A percentile compares a stretch with the other conserved stretches of the same genome.
phyloP scores from a whole-genome alignment of 495 filamentous ascomycete species.

The Hamigera avellanea region DNA sequence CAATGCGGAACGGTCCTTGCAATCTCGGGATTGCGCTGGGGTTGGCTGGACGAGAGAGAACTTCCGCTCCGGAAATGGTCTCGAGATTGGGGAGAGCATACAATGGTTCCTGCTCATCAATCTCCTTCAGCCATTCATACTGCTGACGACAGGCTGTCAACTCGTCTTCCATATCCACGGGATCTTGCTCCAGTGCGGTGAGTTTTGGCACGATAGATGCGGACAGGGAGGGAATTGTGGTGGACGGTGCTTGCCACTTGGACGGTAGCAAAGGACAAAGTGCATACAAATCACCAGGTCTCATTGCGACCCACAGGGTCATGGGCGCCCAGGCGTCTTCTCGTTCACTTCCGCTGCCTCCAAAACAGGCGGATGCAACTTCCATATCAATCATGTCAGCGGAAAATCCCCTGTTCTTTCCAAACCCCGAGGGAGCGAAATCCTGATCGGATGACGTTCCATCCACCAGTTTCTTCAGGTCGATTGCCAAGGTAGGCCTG shows the following conservation, averaged over 20 bases:
- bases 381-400: constrained; percentile 80
- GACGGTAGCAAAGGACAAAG: constrained; percentile 78
- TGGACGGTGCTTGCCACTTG: constrained; percentile 69
- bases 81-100: constrained; percentile 11
- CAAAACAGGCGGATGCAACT: constrained; percentile 75
- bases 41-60: constrained; percentile 58
- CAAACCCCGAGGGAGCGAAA: constrained; percentile 55
- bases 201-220: constrained; percentile 58
- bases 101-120: constrained; percentile 64
- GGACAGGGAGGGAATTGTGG: constrained; percentile 64
- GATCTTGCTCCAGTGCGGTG: constrained; percentile 46
- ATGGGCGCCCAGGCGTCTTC: constrained; percentile 81
- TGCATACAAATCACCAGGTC: constrained; percentile 76
- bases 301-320: constrained; percentile 89
- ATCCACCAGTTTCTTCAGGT: constrained; percentile 71
- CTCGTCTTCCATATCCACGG: constrained; percentile 41
- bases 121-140: constrained; percentile 68
- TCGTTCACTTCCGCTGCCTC: constrained; percentile 44
- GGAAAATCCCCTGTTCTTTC: constrained; percentile 68
- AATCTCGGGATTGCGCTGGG: constrained; percentile 65
- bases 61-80: constrained; percentile 43
- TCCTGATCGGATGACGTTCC: constrained; percentile 66
- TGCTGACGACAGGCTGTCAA: constrained; percentile 46
- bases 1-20: constrained; percentile 75
- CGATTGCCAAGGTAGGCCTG: constrained; percentile 65